phyloP scores from a whole-genome alignment of 805 yeast species.

The Candida pseudofarinosa region DNA sequence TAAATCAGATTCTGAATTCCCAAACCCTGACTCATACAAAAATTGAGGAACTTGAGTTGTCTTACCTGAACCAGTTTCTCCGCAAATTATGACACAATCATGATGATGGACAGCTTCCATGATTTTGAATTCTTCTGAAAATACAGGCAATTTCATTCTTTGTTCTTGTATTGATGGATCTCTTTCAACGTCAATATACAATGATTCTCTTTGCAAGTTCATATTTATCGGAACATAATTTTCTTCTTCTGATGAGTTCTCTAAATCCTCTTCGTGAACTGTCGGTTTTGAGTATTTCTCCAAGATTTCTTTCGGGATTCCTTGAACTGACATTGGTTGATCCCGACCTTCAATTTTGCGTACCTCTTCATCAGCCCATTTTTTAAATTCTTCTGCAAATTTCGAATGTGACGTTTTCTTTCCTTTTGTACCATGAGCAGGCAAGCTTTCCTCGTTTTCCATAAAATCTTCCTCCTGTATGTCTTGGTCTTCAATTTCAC shows the following conservation, averaged over 20 bases:
- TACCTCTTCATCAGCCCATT: conserved; percentile 81
- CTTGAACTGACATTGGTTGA: conserved; percentile 38
- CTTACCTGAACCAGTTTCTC: conserved; percentile 98
- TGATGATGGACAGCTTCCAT: conserved; percentile 96
- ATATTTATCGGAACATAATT: conserved; percentile 56
- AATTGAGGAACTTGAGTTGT: conserved; percentile 98
- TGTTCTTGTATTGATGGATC: conserved; percentile 59
- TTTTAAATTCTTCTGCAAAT: conserved; percentile 57
- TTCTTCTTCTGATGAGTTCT: conserved; percentile 64
- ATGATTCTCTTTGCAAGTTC: conserved; percentile 52
- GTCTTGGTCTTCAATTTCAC: conserved; percentile 14
- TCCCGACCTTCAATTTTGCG: conserved; percentile 61
- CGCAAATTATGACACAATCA: conserved; percentile 87
- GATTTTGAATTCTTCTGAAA: conserved; percentile 82
- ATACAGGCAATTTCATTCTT: conserved; percentile 79
- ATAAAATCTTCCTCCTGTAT: conserved; percentile 19
- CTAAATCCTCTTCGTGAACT: conserved; percentile 66
- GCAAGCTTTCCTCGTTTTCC: conserved; percentile 25
- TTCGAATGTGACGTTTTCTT: conserved; percentile 44
- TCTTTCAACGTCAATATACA: conserved; percentile 65
- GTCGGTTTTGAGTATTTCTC: conserved; percentile 42
- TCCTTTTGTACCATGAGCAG: conserved; percentile 23
- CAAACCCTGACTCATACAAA: conserved; percentile 88
- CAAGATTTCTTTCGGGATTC: conserved; percentile 46
- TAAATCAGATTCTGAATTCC: conserved; percentile 50